These are phyloP conservation scores for Saccharomyces mikatae DNA, from an alignment of 805 yeast genomes.

Conservation along the genomic window DNA sequence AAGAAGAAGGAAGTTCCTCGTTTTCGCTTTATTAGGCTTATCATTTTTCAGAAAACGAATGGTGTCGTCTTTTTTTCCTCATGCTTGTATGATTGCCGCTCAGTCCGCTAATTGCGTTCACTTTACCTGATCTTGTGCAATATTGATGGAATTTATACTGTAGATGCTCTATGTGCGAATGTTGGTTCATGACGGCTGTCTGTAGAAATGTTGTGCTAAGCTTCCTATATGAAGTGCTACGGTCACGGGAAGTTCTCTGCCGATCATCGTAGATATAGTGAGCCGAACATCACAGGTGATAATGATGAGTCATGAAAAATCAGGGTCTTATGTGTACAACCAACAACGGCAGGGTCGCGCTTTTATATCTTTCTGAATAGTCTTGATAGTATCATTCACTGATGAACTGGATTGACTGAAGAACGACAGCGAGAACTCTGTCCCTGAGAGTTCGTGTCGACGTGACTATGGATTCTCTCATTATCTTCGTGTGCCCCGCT, in stretches of 20 bases:
- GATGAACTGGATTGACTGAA: constrained; percentile 3
- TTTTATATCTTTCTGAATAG: neutral
- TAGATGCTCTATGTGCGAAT: neutral
- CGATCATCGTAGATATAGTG: neutral
- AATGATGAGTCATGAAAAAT: neutral
- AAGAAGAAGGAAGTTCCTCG: neutral
- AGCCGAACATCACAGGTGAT: neutral
- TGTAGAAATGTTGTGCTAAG: neutral
- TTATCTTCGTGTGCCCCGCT: constrained; percentile 8
- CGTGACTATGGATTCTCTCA: constrained; percentile 4
- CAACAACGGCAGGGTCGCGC: neutral
- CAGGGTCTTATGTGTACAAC: neutral
- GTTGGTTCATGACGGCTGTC: neutral
- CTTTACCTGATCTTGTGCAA: neutral
- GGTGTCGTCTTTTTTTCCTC: neutral
- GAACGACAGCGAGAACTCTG: neutral
- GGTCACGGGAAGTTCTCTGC: neutral
- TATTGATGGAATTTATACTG: neutral
- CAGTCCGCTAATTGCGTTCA: neutral
- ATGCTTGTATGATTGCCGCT: neutral
- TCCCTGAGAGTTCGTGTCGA: constrained; percentile 3
- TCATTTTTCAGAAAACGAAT: neutral
- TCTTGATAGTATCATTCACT: neutral
- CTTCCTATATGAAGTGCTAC: neutral
- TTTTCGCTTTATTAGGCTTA: neutral